Evolutionary conservation across 805 yeast genomes (phyloP).

Genomic region (Saccharomycopsis lassenensis): DNA sequence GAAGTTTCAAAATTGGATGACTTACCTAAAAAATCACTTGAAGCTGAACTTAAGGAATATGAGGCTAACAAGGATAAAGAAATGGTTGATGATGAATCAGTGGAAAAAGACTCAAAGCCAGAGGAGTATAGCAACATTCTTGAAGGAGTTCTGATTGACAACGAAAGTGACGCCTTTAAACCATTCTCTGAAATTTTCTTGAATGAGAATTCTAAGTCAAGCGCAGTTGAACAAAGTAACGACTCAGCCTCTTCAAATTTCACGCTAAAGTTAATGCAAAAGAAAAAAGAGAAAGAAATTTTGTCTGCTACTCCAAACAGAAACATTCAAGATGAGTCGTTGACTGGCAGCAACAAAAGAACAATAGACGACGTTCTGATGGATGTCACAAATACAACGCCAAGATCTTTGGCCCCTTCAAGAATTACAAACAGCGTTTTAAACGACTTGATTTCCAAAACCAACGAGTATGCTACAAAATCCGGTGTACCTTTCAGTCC

Average conservation of each 20-base stretch:
- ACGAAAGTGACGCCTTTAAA: constrained; percentile 8
- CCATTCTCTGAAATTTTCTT: constrained; percentile 17
- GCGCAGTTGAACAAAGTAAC: constrained; percentile 2
- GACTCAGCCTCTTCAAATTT: constrained; percentile 13
- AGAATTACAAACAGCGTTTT: constrained; percentile 13
- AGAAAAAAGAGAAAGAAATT: constrained; percentile 15
- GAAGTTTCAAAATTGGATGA: too few species aligned
- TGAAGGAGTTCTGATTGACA: not conserved
- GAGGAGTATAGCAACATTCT: too few species aligned
- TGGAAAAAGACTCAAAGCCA: too few species aligned
- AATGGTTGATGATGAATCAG: too few species aligned
- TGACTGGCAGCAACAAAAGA: constrained; percentile 5
- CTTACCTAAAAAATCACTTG: too few species aligned
- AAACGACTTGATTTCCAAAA: constrained; percentile 8
- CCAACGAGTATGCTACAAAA: constrained; percentile 15
- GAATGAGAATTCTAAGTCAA: not conserved
- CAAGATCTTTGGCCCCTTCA: constrained; percentile 11
- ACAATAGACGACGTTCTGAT: not conserved
- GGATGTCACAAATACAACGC: not conserved
- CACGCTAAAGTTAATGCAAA: constrained; percentile 14
- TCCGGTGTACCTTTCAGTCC: too few species aligned
- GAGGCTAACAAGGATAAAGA: too few species aligned
- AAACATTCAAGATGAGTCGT: too few species aligned
- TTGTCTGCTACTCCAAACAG: not conserved
- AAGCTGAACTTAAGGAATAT: too few species aligned